Base-by-base conservation (phyloP, 257 asterid species). In the Agastache rugosa region DNA sequence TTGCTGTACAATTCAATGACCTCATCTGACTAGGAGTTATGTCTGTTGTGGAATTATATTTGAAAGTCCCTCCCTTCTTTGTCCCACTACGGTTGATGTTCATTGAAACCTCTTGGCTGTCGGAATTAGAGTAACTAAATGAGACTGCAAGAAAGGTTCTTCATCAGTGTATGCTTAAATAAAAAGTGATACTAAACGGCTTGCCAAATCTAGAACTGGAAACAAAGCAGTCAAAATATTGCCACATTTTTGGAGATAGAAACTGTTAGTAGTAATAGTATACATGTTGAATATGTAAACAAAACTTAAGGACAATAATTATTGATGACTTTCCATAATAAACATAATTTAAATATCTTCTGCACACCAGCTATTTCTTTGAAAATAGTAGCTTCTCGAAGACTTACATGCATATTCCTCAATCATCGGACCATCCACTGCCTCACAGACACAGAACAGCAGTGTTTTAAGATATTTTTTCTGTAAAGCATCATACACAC, bases 401-500 rank as follows among this genome's bases (percentile, higher is more conserved):
- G 29, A 81, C 95, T 83, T 86, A 93, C 98, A 94, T 59, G 97
- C 56, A 80, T 92, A 92, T 77, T 94, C 98, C 87, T 94, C 97
- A 62, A 94, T 87, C 89, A 89, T 92, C 31, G 96, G 90, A 75
- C 97, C 98, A 67, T 87, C 95, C 47, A 82, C 81, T 67, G 94
- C 74, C 82, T 94, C 97, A 54, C 97, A 94, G 75, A 94, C 83
- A 69, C 88, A 88, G 84, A 94, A 94, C 83, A 94, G 51, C 62
- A 94, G 96, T 17, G 97, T 90, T 86, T 89, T 94, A 83, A 92
- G 89, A 77, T 94, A 94, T 78, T 90, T 94, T 73, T 88, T 94
- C 90, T 90, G 97, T 64, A 94, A 73, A 14, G 98, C 97, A 81
- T 94, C 97, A 82, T 90, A 90, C 77, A 94, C 98, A 74, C 97